Conservation (phyloP, 208 protist species). For the Trypanosoma melophagium region DNA sequence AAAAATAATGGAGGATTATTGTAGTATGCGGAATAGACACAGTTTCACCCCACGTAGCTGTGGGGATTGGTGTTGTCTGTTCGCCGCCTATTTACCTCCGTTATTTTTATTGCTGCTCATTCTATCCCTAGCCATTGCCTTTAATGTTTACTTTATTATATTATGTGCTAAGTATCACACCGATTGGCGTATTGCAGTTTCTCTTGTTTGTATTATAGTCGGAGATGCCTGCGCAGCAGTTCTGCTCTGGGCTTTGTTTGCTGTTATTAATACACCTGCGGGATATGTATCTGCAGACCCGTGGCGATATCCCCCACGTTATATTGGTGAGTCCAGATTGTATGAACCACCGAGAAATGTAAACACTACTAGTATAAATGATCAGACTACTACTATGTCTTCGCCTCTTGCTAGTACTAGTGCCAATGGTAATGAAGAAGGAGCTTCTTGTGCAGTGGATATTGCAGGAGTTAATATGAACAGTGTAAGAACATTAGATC, state of each 20-base stretch:
- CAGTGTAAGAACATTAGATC: slow-evolving; percentile 37
- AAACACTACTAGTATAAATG: background rate
- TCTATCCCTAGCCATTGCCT: slow-evolving; percentile 24
- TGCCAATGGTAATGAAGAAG: background rate
- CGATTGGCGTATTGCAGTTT: slow-evolving; percentile 46
- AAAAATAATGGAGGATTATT: background rate
- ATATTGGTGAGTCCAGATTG: background rate
- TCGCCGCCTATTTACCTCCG: slow-evolving; percentile 46
- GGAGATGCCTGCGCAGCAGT: slow-evolving; percentile 14
- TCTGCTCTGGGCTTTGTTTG: slow-evolving; percentile 46
- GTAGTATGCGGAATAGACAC: slow-evolving; percentile 30
- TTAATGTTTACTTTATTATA: slow-evolving; percentile 42
- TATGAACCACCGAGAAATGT: slow-evolving; percentile 24
- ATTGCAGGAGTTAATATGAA: slow-evolving; percentile 34
- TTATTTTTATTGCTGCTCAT: slow-evolving; percentile 43
- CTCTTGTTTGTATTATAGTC: slow-evolving; percentile 41
- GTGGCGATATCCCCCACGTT: slow-evolving; percentile 51
- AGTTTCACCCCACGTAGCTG: slow-evolving; percentile 27
- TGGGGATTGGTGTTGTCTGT: slow-evolving; percentile 39
- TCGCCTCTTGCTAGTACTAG: too few relatives aligned
- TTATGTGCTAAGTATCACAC: slow-evolving; percentile 28
- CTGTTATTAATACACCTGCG: slow-evolving; percentile 45
- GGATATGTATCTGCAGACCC: slow-evolving; percentile 51
- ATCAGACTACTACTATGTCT: too few relatives aligned
- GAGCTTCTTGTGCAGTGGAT: too few relatives aligned